These are phyloP conservation scores for Fragilaria radians DNA, from an alignment of 108 stramenopile genomes.

Conservation along the genomic window DNA sequence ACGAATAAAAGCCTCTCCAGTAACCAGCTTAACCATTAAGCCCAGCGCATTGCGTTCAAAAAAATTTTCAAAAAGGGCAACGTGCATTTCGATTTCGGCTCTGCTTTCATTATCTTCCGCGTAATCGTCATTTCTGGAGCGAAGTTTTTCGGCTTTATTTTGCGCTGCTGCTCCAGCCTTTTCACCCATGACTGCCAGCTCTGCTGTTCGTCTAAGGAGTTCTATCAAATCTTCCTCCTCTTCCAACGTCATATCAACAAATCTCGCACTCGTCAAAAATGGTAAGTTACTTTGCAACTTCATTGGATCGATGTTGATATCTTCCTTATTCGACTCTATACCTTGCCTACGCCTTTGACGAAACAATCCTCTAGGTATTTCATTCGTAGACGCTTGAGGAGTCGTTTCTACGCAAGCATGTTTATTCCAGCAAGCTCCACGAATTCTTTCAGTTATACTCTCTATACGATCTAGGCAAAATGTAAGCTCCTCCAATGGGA, in stretches of 20 bases:
- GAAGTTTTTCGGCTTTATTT: conserved; percentile 12
- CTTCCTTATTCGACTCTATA: conserved; percentile 1
- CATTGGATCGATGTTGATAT: neutral
- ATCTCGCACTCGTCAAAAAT: conserved; percentile 4
- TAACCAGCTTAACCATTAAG: conserved; percentile 53
- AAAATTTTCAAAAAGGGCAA: conserved; percentile 68
- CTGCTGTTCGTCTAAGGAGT: conserved; percentile 61
- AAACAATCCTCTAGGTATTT: neutral
- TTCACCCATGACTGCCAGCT: conserved; percentile 70
- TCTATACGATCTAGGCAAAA: conserved; percentile 35
- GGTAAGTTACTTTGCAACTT: neutral
- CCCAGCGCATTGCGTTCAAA: conserved; percentile 68
- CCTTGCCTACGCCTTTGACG: neutral
- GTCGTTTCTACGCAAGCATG: conserved; percentile 1
- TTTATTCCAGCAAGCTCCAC: conserved; percentile 8
- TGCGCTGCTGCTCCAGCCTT: conserved; percentile 17
- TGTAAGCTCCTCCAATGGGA: conserved; percentile 36
- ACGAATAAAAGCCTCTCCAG: conserved; percentile 39
- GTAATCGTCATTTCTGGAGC: neutral
- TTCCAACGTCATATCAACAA: conserved; percentile 24
- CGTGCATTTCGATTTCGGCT: conserved; percentile 3
- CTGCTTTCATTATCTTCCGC: conserved; percentile 10
- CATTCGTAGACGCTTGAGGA: neutral
- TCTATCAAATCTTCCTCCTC: conserved; percentile 54
- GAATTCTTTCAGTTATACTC: conserved; percentile 16